A percentile compares a stretch with the other conserved stretches of the same genome.
phyloP scores from a whole-genome alignment of 2,329 filamentous ascomycete genomes.

The Clathrospora elynae region DNA sequence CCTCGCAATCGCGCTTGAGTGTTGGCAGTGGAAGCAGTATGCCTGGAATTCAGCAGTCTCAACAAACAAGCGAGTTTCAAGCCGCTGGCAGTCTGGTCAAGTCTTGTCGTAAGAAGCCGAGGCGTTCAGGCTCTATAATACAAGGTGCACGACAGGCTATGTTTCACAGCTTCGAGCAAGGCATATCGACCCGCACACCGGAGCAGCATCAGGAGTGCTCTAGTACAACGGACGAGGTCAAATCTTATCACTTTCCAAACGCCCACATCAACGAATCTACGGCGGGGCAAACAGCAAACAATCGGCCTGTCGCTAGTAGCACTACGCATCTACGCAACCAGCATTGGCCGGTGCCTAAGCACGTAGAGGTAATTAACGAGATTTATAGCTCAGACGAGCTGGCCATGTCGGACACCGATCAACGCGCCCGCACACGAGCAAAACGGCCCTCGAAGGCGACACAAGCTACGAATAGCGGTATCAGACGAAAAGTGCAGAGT shows the following conservation, averaged over 20 bases:
- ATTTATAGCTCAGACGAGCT: constrained; percentile 29
- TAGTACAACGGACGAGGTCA: constrained; percentile 1
- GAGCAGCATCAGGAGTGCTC: constrained; percentile 1
- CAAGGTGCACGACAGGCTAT: constrained; percentile 9
- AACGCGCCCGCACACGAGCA: not conserved
- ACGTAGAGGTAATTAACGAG: not conserved
- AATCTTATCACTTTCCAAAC: constrained; percentile 21
- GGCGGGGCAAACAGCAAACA: not conserved
- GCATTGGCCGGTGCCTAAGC: constrained; percentile 14
- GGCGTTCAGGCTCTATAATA: constrained; percentile 3
- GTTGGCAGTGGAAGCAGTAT: constrained; percentile 17
- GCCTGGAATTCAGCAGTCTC: not conserved
- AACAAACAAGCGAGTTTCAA: constrained; percentile 26
- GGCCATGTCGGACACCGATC: constrained; percentile 7
- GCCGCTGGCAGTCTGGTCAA: constrained; percentile 13
- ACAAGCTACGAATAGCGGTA: constrained; percentile 2
- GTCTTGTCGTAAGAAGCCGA: constrained; percentile 19
- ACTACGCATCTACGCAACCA: constrained; percentile 16
- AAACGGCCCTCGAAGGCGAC: constrained; percentile 6
- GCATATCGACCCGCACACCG: constrained; percentile 1
- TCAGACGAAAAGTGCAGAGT: constrained; percentile 2
- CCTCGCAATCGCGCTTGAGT: constrained; percentile 23
- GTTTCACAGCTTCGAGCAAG: constrained; percentile 21
- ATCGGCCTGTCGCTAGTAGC: not conserved
- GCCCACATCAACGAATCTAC: constrained; percentile 34